Evolutionary conservation across 1,284 basidiomycete genomes (phyloP).

Genomic region (Leccinum huronense): DNA sequence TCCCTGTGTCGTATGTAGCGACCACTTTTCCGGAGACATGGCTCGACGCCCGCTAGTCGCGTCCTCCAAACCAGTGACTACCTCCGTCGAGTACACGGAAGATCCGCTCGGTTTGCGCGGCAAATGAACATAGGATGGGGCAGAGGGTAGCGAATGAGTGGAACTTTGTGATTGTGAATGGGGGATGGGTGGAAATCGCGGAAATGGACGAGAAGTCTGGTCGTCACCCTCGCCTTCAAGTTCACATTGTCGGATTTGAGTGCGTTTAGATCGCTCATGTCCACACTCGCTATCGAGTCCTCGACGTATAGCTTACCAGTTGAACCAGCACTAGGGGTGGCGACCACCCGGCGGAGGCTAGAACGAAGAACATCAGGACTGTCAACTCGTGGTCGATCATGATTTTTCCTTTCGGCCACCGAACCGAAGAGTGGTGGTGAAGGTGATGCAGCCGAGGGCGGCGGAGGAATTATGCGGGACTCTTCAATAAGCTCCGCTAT

Average conservation of each 20-base stretch:
- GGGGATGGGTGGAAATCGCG: constrained; percentile 28
- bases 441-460: neutral
- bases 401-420: constrained; percentile 10
- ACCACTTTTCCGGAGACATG: constrained; percentile 27
- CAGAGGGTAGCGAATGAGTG: constrained; percentile 1
- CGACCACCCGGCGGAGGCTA: constrained; percentile 16
- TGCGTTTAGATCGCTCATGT: constrained; percentile 34
- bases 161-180: constrained; percentile 17
- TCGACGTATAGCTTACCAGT: constrained; percentile 15
- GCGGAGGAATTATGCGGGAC: neutral
- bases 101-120: constrained; percentile 28
- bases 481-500: constrained; percentile 22
- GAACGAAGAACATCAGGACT: constrained; percentile 25
- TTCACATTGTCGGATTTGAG: constrained; percentile 27
- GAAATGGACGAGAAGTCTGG: constrained; percentile 28
- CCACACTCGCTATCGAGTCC: constrained; percentile 31
- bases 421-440: constrained; percentile 16
- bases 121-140: constrained; percentile 24
- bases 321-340: constrained; percentile 1
- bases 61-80: constrained; percentile 13
- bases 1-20: constrained; percentile 27
- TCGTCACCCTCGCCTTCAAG: constrained; percentile 29
- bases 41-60: constrained; percentile 17
- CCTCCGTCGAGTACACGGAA: constrained; percentile 14
- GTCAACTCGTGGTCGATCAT: constrained; percentile 16